Percentiles rank a stretch among this genome's conserved stretches.
These are phyloP conservation scores for Skeletonema costatum DNA, from an alignment of 108 stramenopile species.

Conservation along the genomic window DNA sequence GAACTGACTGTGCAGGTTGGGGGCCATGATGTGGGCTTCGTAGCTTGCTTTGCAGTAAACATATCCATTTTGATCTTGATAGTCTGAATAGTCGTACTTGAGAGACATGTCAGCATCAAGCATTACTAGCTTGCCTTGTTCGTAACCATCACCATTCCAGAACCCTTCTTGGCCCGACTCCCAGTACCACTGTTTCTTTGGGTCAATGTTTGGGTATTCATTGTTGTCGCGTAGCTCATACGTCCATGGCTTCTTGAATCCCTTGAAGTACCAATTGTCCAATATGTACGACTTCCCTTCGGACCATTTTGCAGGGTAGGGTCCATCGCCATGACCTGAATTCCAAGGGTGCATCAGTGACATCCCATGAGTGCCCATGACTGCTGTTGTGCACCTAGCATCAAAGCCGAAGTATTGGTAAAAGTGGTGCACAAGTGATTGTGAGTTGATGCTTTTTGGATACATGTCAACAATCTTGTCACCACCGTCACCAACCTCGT, in stretches of 20 bases:
- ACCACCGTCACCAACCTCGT: conserved; percentile 28
- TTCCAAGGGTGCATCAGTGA: conserved; percentile 40
- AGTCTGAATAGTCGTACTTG: neutral
- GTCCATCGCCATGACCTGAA: conserved; percentile 46
- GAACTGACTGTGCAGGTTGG: neutral
- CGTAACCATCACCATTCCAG: neutral
- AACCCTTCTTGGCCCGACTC: neutral
- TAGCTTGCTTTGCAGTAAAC: conserved; percentile 2
- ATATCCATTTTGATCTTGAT: conserved; percentile 1
- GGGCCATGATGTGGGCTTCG: neutral
- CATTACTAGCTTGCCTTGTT: neutral
- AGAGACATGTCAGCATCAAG: conserved; percentile 2
- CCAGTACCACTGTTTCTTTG: neutral
- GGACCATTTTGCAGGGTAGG: conserved; percentile 25
- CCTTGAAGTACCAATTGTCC: conserved; percentile 26
- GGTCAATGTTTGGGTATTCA: neutral
- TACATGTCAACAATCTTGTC: conserved; percentile 22
- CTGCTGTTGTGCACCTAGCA: conserved; percentile 50
- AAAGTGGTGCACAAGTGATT: conserved; percentile 41
- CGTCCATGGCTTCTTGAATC: neutral
- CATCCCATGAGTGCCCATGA: conserved; percentile 66
- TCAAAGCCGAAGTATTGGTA: conserved; percentile 47
- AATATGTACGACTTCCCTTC: conserved; percentile 3
- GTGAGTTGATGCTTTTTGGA: conserved; percentile 15
- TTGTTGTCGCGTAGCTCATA: neutral